A percentile compares a stretch with the other conserved stretches of the same genome.
These are phyloP conservation scores for Globisporangium camurandrum DNA, from an alignment of 352 stramenopile genomes.

Conservation along the genomic window DNA sequence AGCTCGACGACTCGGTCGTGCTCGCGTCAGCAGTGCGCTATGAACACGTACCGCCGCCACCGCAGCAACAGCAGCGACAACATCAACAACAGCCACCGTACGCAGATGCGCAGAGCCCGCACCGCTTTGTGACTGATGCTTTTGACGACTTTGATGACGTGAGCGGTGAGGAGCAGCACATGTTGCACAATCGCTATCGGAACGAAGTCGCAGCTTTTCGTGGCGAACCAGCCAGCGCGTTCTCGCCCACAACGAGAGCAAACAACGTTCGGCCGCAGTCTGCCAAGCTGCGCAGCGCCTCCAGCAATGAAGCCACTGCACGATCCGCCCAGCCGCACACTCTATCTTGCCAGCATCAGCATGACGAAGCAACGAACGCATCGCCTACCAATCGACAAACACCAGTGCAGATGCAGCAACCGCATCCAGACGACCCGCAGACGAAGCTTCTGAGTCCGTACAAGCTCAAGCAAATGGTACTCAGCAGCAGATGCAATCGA, in stretches of 20 bases:
- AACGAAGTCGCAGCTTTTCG: background rate
- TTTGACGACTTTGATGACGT: background rate
- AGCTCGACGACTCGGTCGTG: conserved; percentile 46
- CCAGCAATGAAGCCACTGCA: background rate
- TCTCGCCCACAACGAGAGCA: too few species aligned
- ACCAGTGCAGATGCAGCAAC: background rate
- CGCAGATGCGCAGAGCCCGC: background rate
- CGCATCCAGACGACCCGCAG: conserved; percentile 7
- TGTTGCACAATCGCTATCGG: background rate
- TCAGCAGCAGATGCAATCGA: conserved; percentile 22
- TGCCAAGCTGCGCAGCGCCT: conserved; percentile 1
- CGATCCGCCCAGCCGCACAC: too few species aligned
- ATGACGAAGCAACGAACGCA: background rate
- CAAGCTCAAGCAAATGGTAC: conserved; percentile 57
- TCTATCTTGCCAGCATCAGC: background rate
- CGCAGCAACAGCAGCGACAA: background rate
- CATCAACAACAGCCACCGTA: background rate
- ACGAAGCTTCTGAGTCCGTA: conserved; percentile 41
- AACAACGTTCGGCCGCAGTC: conserved; percentile 5
- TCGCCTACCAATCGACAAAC: background rate
- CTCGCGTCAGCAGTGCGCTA: conserved; percentile 8
- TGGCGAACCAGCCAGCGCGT: background rate
- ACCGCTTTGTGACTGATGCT: background rate
- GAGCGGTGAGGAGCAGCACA: background rate
- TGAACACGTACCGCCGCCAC: background rate